A percentile compares a stretch with the other conserved stretches of the same genome.
These are phyloP conservation scores for Vitis hybrid DNA, from an alignment of 177 flowering plant genomes.

Conservation along the genomic window DNA sequence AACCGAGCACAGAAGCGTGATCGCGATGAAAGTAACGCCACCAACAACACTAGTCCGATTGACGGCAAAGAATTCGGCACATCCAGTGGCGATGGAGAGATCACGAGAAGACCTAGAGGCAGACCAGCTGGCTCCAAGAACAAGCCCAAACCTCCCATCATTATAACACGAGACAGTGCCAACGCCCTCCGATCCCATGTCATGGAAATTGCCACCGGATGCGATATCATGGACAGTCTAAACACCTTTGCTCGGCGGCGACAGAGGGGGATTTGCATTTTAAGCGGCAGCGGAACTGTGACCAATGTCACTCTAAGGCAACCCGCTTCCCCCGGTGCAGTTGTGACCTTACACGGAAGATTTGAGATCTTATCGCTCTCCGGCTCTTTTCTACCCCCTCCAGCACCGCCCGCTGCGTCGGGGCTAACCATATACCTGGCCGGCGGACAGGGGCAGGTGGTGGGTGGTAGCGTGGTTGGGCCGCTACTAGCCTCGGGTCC, in stretches of 20 bases:
- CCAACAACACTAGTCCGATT: slow-evolving; percentile 5
- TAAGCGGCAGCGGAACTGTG: slow-evolving; percentile 67
- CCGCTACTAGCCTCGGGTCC: slow-evolving; percentile 69
- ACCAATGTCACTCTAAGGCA: slow-evolving; percentile 64
- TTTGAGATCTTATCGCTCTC: slow-evolving; percentile 75
- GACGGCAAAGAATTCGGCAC: slow-evolving; percentile 22
- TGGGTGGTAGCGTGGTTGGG: slow-evolving; percentile 73
- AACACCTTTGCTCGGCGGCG: slow-evolving; percentile 48
- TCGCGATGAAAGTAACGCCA: slow-evolving; percentile 17
- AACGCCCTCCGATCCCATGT: slow-evolving; percentile 67
- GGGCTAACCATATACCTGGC: slow-evolving; percentile 63
- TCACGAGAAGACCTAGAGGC: slow-evolving; percentile 54
- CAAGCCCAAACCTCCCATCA: slow-evolving; percentile 70
- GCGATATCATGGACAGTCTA: slow-evolving; percentile 54
- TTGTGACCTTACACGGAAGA: slow-evolving; percentile 61
- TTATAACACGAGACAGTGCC: slow-evolving; percentile 64
- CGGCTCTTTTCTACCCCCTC: slow-evolving; percentile 72
- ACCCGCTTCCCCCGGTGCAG: slow-evolving; percentile 50
- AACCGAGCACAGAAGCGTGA: slow-evolving; percentile 29
- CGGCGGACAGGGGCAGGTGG: slow-evolving; percentile 83
- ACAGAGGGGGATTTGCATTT: slow-evolving; percentile 68
- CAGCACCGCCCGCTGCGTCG: slow-evolving; percentile 66
- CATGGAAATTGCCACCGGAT: slow-evolving; percentile 57
- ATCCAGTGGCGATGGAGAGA: slow-evolving; percentile 26
- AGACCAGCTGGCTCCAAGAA: slow-evolving; percentile 77